These are phyloP conservation scores for Trametes polyzona DNA, from an alignment of 1,284 basidiomycete species.

Conservation along the genomic window DNA sequence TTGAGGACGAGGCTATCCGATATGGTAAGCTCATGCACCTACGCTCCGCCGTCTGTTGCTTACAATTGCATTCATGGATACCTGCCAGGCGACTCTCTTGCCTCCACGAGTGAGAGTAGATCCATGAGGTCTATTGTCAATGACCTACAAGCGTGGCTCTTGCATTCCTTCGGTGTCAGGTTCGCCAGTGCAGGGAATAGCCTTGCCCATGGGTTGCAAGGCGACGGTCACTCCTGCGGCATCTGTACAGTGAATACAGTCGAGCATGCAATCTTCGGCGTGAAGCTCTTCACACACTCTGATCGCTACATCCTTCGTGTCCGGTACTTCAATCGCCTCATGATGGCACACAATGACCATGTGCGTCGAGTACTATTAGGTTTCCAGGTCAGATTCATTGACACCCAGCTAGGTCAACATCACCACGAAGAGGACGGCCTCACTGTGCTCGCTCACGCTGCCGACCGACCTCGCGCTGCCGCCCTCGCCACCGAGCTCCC, in stretches of 20 bases:
- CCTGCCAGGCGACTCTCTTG: not conserved
- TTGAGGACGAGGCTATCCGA: not conserved
- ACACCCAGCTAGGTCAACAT: not conserved
- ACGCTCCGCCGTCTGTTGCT: no score
- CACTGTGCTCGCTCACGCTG: no score
- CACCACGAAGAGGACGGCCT: no score
- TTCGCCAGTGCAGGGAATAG: not conserved
- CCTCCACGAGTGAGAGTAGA: not conserved
- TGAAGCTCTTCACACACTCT: not conserved
- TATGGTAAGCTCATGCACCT: not conserved
- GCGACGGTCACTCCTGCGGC: conserved; percentile 4
- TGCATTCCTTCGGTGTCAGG: not conserved
- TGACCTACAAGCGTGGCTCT: not conserved
- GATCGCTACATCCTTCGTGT: not conserved
- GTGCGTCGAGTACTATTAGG: not conserved
- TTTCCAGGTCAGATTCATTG: not conserved
- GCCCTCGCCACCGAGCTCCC: no score
- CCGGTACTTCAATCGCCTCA: not conserved
- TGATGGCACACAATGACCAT: not conserved
- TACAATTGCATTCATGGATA: not conserved
- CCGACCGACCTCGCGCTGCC: no score
- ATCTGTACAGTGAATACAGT: conserved; percentile 8
- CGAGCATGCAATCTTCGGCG: not conserved
- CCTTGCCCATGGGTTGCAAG: not conserved
- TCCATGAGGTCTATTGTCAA: not conserved